Evolutionary conservation across 2,329 filamentous ascomycete genomes (phyloP), one percentile per base, ranked within the genome.

Genomic region (Diaporthe velutina): DNA sequence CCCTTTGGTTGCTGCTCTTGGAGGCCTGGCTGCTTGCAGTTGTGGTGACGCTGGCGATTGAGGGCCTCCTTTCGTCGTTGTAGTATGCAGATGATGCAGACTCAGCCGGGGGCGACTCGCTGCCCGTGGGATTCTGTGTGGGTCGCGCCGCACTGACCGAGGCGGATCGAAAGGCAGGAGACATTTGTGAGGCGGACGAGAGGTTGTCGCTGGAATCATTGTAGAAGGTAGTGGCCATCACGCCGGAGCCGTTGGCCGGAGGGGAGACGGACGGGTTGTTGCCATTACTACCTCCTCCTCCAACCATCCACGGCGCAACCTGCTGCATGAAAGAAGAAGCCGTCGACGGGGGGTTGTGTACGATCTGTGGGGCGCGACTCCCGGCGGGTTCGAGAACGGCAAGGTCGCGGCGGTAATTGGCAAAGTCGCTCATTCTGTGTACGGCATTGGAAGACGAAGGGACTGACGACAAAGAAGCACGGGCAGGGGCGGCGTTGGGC

Each of bases 21-120:
- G 96, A 98, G 45, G 94, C 94, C 78, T 94, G 91, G 81, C 96
- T 98, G 83, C 96, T 97, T 74, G 94, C 91, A 6, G 89, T 84
- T 5, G 93, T 98, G 19, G 93, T 95, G 77, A 96, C 92, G 83
- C 96, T 98, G 52, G 95, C 95, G 68, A 95, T 90, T 5, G 97
- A 98, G 2, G 96, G 96, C 67, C 96, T 90, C 77, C 97, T 89
- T 79, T 94, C 93, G 80, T 98, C 94, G 76, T 87, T 86, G 80
- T 89, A 91, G 79, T 89, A 92, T 58, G 89, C 85, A 55, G 42
- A 71, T 38, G 55, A 71, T 71, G 70, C 70, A 54, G 57, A 54
- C 70, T 72, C 70, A 15, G 86, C 83, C 70, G 93, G 92, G 12
- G 90, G 88, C 5, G 90, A 90, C 70, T 94, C 93, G 78, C 88